phyloP scores from a whole-genome alignment of 78 protist species.

The Capsaspora owczarzaki region DNA sequence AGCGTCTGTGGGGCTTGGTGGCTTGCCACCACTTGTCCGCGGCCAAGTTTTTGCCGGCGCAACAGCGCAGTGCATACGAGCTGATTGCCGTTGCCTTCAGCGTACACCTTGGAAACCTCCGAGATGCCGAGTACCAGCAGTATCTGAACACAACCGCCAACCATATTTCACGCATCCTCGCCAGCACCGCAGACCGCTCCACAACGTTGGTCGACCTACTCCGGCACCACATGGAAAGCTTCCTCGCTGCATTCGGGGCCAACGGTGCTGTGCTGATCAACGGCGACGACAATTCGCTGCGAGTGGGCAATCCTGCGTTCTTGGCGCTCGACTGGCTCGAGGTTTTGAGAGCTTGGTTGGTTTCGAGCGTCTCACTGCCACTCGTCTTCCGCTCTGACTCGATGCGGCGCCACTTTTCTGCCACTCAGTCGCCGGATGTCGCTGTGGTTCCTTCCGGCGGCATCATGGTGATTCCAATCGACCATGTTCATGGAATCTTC shows the following conservation, averaged over 20 bases:
- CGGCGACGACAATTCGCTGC: too few species aligned
- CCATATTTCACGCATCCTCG: not conserved
- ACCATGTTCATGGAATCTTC: not conserved
- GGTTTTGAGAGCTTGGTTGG: not conserved
- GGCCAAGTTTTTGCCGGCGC: not conserved
- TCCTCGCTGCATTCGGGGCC: not conserved
- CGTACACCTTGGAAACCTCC: not conserved
- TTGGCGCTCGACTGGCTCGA: not conserved
- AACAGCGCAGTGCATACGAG: not conserved
- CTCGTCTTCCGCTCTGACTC: not conserved
- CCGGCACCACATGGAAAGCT: not conserved
- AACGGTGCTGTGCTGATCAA: not conserved
- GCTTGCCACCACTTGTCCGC: conserved; percentile 8
- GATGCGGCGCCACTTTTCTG: not conserved
- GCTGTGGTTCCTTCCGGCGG: not conserved
- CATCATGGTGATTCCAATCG: not conserved
- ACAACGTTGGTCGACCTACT: not conserved
- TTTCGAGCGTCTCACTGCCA: not conserved
- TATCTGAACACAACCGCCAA: not conserved
- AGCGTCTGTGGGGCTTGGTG: conserved; percentile 7
- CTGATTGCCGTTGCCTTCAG: conserved; percentile 3
- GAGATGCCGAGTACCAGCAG: not conserved
- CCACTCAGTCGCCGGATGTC: not conserved
- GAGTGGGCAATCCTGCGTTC: too few species aligned
- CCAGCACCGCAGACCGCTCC: not conserved